A percentile compares a stretch with the other conserved stretches of the same genome.
These are phyloP conservation scores for Akanthomyces dipterigenus DNA, from an alignment of 2,329 filamentous ascomycete genomes.

Conservation along the genomic window DNA sequence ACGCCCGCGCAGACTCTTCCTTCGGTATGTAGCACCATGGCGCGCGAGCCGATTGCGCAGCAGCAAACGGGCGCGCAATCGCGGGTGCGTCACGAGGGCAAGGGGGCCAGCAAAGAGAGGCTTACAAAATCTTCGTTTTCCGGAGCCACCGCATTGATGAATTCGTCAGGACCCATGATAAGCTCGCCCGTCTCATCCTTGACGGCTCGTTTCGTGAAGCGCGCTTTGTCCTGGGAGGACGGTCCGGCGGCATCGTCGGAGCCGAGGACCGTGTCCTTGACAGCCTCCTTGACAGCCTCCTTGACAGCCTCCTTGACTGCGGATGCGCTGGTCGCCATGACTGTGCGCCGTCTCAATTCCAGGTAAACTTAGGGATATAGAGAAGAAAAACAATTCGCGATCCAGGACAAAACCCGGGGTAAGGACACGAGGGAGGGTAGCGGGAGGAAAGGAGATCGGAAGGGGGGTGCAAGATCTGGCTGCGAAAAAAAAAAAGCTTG, in stretches of 20 bases:
- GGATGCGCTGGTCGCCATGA: slow-evolving; percentile 33
- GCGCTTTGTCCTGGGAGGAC: slow-evolving; percentile 66
- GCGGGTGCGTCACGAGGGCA: background rate
- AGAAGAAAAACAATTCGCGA: background rate
- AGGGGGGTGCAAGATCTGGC: slow-evolving; percentile 3
- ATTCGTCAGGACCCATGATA: slow-evolving; percentile 78
- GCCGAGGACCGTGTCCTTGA: slow-evolving; percentile 77
- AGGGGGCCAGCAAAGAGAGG: background rate
- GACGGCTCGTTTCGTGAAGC: slow-evolving; percentile 69
- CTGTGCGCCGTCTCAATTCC: slow-evolving; percentile 6
- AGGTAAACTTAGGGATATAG: background rate
- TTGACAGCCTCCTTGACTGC: slow-evolving; percentile 66
- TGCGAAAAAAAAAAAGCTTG: slow-evolving; percentile 3
- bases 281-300: slow-evolving; percentile 62
- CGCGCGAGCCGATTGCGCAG: background rate
- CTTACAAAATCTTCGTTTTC: slow-evolving; percentile 85
- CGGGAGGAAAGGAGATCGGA: slow-evolving; percentile 2
- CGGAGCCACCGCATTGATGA: slow-evolving; percentile 85
- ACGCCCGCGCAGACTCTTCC: background rate
- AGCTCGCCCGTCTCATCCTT: slow-evolving; percentile 72
- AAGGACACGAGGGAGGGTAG: background rate
- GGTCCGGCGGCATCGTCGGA: slow-evolving; percentile 50
- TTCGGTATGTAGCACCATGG: background rate
- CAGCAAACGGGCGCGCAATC: background rate
- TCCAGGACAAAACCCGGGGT: background rate